These are phyloP conservation scores for Neltuma alba DNA, from an alignment of 306 rosid genomes.

Conservation along the genomic window DNA sequence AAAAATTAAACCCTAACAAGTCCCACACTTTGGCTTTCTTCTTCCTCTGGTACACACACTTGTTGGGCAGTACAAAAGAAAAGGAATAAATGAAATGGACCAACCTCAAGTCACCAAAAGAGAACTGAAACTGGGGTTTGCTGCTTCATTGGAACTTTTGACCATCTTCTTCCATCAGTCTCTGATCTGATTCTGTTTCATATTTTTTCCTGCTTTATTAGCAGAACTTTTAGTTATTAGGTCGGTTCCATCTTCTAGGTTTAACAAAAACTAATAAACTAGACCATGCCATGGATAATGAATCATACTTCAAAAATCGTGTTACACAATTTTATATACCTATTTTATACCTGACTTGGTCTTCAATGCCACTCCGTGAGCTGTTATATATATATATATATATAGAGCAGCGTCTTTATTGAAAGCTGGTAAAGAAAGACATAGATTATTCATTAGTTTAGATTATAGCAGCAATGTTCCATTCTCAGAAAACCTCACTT, in stretches of 20 bases:
- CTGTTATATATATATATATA: too few relatives aligned
- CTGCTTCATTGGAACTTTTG: constrained; percentile 65
- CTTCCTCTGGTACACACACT: constrained; percentile 47
- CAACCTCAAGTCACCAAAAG: constrained; percentile 57
- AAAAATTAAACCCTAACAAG: constrained; percentile 38
- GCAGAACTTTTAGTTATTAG: not conserved
- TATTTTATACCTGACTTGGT: not conserved
- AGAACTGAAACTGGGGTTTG: constrained; percentile 52
- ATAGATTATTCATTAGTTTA: constrained; percentile 44
- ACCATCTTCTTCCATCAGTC: constrained; percentile 44
- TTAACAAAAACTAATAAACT: not conserved
- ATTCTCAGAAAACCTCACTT: constrained; percentile 24
- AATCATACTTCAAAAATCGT: not conserved
- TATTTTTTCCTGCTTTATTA: not conserved
- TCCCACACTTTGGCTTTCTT: constrained; percentile 57
- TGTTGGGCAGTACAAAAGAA: constrained; percentile 77
- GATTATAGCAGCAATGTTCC: constrained; percentile 50
- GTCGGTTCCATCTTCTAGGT: not conserved
- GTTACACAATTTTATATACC: not conserved
- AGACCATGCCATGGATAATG: not conserved
- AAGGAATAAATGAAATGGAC: constrained; percentile 61
- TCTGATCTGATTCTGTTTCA: constrained; percentile 18
- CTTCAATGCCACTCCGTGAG: not conserved
- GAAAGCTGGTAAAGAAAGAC: constrained; percentile 61
- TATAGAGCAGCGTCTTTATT: constrained; percentile 29